Percentiles rank a stretch among this genome's conserved stretches.
Evolutionary conservation across 345 rosid genomes (phyloP).

Genomic region (Syzygium aqueum): DNA sequence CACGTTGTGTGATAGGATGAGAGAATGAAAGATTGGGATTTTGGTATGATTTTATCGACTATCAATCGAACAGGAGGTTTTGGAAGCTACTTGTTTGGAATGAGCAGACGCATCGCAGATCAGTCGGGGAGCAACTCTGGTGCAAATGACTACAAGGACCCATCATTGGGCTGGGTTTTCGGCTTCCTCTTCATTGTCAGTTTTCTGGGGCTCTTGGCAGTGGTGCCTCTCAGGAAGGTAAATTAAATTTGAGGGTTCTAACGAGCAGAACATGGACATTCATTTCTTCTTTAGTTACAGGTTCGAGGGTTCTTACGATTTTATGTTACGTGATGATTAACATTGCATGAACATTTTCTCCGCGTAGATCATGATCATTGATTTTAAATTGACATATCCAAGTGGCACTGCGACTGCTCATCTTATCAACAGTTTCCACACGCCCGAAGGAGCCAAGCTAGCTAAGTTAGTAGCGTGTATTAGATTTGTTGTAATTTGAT

Average conservation of each 20-base stretch:
- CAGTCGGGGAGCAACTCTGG: not conserved
- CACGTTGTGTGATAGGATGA: not conserved
- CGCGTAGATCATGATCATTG: constrained; percentile 60
- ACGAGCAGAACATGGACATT: not conserved
- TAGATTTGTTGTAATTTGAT: not conserved
- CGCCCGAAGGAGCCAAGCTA: constrained; percentile 62
- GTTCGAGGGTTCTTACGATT: not conserved
- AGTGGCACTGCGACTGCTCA: constrained; percentile 86
- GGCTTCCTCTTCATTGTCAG: constrained; percentile 81
- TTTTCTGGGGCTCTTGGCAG: constrained; percentile 77
- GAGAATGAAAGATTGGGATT: not conserved
- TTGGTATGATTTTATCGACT: not conserved
- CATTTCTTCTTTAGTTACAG: too few relatives aligned
- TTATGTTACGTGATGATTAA: not conserved
- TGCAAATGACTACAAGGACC: constrained; percentile 5
- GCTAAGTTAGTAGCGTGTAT: constrained; percentile 39
- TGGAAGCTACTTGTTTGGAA: not conserved
- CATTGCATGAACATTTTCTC: not conserved
- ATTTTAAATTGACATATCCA: constrained; percentile 66
- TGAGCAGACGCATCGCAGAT: not conserved
- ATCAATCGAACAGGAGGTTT: not conserved
- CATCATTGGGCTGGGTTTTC: constrained; percentile 60
- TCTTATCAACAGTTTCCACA: constrained; percentile 84
- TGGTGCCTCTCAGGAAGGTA: constrained; percentile 80
- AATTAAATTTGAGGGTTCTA: not conserved